Evolutionary conservation across 2,329 filamentous ascomycete species (phyloP), one percentile per base, ranked within the genome.

Genomic region (Cladosporium sphaerospermum): DNA sequence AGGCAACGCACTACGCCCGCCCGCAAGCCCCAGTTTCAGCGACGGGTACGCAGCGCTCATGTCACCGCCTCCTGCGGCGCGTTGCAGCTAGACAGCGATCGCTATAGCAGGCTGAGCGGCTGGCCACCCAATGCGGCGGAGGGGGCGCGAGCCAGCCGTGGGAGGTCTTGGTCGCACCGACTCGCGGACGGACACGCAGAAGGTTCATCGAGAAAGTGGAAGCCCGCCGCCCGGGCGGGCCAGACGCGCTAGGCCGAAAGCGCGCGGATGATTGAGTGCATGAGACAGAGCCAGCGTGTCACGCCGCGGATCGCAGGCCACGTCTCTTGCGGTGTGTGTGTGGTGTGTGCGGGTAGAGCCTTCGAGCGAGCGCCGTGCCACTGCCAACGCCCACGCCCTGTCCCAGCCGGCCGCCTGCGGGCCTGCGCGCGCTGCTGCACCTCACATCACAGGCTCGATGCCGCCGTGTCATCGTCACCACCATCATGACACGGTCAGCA

Each of bases 151-250:
- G 48, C 40, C 40, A 36, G 36, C 31, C 40, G 41, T 43, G 48
- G 36, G 33, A 36, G n/a, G 37, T 36, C 48, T 44, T 43, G 28
- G 48, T 51, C 32, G 48, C 40, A 44, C 40, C 48, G 48, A 51
- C 48, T 44, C 48, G 40, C 48, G 48, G 40, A 44, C 43, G 32
- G n/a, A n/a, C 36, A 40, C 16, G 46, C 45, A 44, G 40, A 51
- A 51, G 40, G 48, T 51, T 51, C 48, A 36, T 51, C 40, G 48
- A 51, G 41, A 51, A 36, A 44, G 48, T 51, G 48, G 48, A 51
- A 39, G 40, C 36, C 32, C 32, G 28, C 13, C 40, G 48, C 40
- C 48, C 48, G 44, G 40, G 40, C 40, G 23, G 37, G 31, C 23
- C 48, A 31, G 18, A 36, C 19, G 13, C 39, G 18, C 47, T 51